phyloP scores from a whole-genome alignment of 495 filamentous ascomycete species.

The Cercophora newfieldiana region DNA sequence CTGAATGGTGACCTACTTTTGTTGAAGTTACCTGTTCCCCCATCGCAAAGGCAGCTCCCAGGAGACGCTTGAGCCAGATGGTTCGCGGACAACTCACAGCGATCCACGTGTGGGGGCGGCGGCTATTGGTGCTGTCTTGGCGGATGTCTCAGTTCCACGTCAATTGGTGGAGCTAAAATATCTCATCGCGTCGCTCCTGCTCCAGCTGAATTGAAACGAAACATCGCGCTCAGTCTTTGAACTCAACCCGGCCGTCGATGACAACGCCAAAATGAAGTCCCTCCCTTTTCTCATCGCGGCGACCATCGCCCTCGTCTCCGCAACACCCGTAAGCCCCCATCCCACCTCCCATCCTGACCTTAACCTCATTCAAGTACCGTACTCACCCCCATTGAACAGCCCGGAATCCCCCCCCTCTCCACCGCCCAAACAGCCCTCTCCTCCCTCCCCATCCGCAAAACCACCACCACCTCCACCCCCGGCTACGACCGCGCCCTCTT shows the following conservation, averaged over 20 bases:
- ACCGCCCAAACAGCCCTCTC: constrained; percentile 55
- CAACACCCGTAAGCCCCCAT: not conserved
- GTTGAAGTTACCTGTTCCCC: no score
- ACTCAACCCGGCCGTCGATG: not conserved
- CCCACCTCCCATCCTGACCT: not conserved
- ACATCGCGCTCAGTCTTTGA: not conserved
- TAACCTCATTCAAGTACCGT: no score
- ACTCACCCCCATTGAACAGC: constrained; percentile 28
- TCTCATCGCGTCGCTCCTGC: not conserved
- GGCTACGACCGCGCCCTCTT: constrained; percentile 62
- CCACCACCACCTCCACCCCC: constrained; percentile 46
- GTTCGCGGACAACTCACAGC: constrained; percentile 10
- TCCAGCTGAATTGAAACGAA: not conserved
- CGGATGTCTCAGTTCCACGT: not conserved
- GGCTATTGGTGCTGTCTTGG: not conserved
- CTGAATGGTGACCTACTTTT: no score
- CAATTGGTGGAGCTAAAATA: not conserved
- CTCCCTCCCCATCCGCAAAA: constrained; percentile 48
- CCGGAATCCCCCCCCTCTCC: constrained; percentile 56
- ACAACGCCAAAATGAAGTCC: not conserved
- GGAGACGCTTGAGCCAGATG: no score
- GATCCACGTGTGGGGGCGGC: constrained; percentile 5
- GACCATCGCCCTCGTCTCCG: not conserved
- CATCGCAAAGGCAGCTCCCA: no score
- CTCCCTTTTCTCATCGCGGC: not conserved